phyloP scores from a whole-genome alignment of 257 asterid genomes.

The Fraxinus quadrangulata region DNA sequence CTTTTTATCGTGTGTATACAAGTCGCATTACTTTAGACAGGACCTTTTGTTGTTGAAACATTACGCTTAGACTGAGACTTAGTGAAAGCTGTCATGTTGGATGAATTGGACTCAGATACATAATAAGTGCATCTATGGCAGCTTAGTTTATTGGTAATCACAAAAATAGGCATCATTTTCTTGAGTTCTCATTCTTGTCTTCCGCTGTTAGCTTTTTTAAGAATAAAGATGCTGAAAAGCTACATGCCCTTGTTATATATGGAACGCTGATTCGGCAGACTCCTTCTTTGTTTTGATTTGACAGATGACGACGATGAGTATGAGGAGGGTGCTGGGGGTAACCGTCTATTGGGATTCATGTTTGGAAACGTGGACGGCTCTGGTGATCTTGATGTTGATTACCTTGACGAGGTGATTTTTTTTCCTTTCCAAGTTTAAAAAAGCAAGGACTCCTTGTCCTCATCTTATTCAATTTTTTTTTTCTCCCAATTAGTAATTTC shows the following conservation, averaged over 20 bases:
- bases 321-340: conserved; percentile 83
- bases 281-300: conserved; percentile 23
- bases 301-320: conserved; percentile 94
- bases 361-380: conserved; percentile 94
- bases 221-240: conserved; percentile 4
- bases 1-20: neutral
- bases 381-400: conserved; percentile 97
- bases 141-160: neutral
- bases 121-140: neutral
- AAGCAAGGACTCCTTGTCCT: neutral
- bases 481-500: neutral
- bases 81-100: neutral
- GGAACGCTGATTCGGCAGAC: conserved; percentile 20
- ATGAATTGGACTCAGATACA: neutral
- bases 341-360: conserved; percentile 91
- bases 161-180: neutral
- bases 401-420: conserved; percentile 86
- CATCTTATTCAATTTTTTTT: neutral
- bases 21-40: conserved; percentile 1
- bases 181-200: neutral
- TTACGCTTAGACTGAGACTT: neutral
- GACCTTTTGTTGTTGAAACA: neutral
- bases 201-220: conserved; percentile 9
- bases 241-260: conserved; percentile 22
- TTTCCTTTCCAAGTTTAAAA: conserved; percentile 19